Base-by-base conservation (phyloP, 306 rosid species). In the Dryas octopetala region DNA sequence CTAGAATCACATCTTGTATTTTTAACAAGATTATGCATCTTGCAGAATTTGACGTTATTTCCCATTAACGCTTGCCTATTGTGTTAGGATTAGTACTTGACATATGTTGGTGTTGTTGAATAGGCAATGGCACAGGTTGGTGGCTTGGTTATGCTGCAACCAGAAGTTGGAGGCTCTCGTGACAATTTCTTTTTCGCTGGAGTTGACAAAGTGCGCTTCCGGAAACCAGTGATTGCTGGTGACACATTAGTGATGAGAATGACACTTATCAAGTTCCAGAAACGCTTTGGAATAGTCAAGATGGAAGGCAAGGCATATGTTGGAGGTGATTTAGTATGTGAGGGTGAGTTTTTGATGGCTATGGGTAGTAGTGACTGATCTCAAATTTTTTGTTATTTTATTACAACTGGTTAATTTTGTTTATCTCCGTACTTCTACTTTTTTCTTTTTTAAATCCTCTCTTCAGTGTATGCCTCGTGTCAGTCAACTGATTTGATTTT, bases 71-170 rank as follows among this genome's bases (percentile, higher is more conserved):
- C 38, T 60, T 49, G 44, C 16, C 7, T 14, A 13, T 4, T 44
- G 14, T 45, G 6, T 44, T 19, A 8, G 5, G 43, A 54, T 62
- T 17, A 43, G 17, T 26, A 32, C 23, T 66, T 66, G 73, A 71
- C 4, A 58, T 4, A 19, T 63, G 12, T 8, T 6, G 3, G 7
- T 63, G n/a, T 32, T 55, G 66, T 54, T 75, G 51, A 44, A 51
- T 38, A 94, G 98, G 98, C 98, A 81, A 82, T 94, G 98, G 96
- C 97, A 46, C 97, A 94, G 76, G 95, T 90, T 23, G 98, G 96
- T 49, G 98, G 97, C 64, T 70, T 94, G 82, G 89, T 91, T 19
- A 87, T 94, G 98, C 83, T 90, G 83, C 96, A 88, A 70, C 90
- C 95, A 5, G 94, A 93, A 59, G 94, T 87, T 66, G 97, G 96